Conservation (phyloP, 208 protist species). For the Trypanosoma avium region DNA sequence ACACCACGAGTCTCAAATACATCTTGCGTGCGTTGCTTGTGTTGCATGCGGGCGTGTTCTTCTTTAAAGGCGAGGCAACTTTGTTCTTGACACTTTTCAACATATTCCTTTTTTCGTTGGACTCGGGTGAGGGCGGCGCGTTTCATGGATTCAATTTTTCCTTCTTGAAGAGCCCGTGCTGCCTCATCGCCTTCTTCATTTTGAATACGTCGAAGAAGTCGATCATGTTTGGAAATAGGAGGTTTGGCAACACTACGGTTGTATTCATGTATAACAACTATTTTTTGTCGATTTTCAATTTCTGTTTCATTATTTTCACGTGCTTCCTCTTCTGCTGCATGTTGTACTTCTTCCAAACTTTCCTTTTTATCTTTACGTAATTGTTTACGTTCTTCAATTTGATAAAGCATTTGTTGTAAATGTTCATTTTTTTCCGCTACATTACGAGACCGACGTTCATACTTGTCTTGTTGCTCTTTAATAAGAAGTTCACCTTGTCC, state of each 20-base stretch:
- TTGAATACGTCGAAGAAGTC: slow-evolving; percentile 41
- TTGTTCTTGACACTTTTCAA: slow-evolving; percentile 52
- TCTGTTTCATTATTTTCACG: slow-evolving; percentile 52
- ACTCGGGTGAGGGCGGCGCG: slow-evolving; percentile 25
- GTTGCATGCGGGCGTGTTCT: slow-evolving; percentile 17
- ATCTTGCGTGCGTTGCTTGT: slow-evolving; percentile 70
- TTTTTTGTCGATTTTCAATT: slow-evolving; percentile 26
- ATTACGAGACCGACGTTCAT: slow-evolving; percentile 48
- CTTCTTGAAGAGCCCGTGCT: slow-evolving; percentile 37
- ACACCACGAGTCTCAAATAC: slow-evolving; percentile 55
- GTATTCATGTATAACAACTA: slow-evolving; percentile 39
- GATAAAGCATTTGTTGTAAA: slow-evolving; percentile 62
- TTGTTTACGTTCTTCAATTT: slow-evolving; percentile 52
- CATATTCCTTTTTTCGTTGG: slow-evolving; percentile 41
- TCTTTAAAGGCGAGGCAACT: slow-evolving; percentile 37
- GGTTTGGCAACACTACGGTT: slow-evolving; percentile 43
- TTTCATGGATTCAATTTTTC: slow-evolving; percentile 39
- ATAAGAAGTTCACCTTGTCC: slow-evolving; percentile 39
- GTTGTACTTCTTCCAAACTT: slow-evolving; percentile 28
- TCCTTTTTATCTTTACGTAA: slow-evolving; percentile 29
- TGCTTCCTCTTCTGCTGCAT: slow-evolving; percentile 62
- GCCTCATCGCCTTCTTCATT: slow-evolving; percentile 34
- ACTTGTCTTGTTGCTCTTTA: slow-evolving; percentile 39
- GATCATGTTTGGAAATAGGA: slow-evolving; percentile 43
- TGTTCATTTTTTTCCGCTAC: slow-evolving; percentile 73